Conservation (phyloP, 148 eudicot genomes). For the Rhododendron mucronatum region DNA sequence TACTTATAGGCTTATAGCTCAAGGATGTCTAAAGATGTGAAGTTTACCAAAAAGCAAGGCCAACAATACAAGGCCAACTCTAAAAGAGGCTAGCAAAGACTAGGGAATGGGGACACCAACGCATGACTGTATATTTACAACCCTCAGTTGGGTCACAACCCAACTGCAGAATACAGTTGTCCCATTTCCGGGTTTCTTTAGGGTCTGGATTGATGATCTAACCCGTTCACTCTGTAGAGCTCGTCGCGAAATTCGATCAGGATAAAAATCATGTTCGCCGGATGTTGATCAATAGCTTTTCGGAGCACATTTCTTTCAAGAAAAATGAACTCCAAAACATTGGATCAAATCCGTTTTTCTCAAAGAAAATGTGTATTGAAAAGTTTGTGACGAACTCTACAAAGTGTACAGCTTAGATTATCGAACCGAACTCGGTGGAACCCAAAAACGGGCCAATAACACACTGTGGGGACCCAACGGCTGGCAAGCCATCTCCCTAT, state of each 20-base stretch:
- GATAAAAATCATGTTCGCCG: not conserved
- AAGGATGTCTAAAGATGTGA: not conserved
- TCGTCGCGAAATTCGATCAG: not conserved
- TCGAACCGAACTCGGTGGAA: not conserved
- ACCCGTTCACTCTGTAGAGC: not conserved
- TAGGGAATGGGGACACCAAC: not conserved
- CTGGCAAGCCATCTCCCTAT: not conserved
- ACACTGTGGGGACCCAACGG: not conserved
- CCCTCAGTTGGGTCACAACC: too few relatives aligned
- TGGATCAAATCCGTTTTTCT: too few relatives aligned
- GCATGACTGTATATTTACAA: not conserved
- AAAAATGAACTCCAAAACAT: too few relatives aligned
- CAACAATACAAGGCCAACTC: not conserved
- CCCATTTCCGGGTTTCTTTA: not conserved
- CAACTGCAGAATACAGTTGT: not conserved
- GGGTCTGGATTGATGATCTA: too few relatives aligned
- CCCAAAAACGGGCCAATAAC: not conserved
- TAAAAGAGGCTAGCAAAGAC: not conserved
- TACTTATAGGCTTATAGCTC: too few relatives aligned
- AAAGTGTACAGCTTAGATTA: not conserved
- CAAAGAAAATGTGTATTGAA: not conserved
- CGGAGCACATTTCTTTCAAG: too few relatives aligned
- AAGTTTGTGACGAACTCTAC: not conserved
- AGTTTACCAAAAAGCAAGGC: not conserved
- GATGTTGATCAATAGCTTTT: not conserved